phyloP scores from a whole-genome alignment of 495 filamentous ascomycete genomes.

The Monascus purpureus region DNA sequence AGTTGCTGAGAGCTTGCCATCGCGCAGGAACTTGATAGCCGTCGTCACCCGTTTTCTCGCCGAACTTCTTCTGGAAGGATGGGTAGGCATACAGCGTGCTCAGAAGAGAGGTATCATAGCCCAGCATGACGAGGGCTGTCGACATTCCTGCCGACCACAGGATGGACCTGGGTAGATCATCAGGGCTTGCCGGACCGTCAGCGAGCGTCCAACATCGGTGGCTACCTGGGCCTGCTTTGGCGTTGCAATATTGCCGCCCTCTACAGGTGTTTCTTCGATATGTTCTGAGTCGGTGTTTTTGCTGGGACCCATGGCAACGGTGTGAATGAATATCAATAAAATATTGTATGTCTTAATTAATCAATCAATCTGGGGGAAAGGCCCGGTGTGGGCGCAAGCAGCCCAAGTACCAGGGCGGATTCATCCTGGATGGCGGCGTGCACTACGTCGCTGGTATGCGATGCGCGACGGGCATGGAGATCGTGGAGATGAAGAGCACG shows the following conservation, averaged over 20 bases:
- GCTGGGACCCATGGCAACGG: too few relatives aligned
- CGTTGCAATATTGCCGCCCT: too few relatives aligned
- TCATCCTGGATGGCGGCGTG: conserved; percentile 55
- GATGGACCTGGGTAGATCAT: conserved; percentile 19
- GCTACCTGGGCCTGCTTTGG: too few relatives aligned
- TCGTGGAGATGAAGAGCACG: conserved; percentile 9
- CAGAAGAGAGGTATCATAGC: conserved; percentile 22
- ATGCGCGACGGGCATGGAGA: conserved; percentile 15
- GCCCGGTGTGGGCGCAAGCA: conserved; percentile 53
- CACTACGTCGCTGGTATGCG: conserved; percentile 46
- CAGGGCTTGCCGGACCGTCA: conserved; percentile 3
- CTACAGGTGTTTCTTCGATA: too few relatives aligned
- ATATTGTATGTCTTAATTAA: too few relatives aligned
- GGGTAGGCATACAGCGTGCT: conserved; percentile 5
- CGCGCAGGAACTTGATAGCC: conserved; percentile 20
- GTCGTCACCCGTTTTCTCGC: conserved; percentile 8
- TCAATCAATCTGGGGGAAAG: too few relatives aligned
- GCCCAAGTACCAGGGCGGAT: conserved; percentile 54
- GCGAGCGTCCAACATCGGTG: too few relatives aligned
- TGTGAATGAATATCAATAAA: too few relatives aligned
- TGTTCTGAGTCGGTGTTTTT: too few relatives aligned
- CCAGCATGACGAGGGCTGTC: conserved; percentile 24
- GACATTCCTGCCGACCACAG: conserved; percentile 21
- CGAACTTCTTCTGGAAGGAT: conserved; percentile 14
- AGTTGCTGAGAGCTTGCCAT: conserved; percentile 56